Base-by-base conservation (phyloP, 345 rosid species). In the Cardiospermum halicacabum region DNA sequence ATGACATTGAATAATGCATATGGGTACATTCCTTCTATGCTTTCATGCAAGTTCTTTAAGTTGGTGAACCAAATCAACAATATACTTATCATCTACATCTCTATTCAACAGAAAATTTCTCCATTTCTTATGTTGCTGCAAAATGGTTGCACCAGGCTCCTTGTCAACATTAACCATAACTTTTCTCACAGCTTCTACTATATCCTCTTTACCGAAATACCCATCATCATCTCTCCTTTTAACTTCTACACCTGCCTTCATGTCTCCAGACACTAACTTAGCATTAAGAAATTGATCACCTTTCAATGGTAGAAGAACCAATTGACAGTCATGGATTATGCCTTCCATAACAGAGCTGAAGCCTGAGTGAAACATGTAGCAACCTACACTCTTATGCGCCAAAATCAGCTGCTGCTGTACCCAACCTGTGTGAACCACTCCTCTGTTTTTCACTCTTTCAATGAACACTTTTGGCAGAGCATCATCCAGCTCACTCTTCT, bases 211-310 rank as follows among this genome's bases (percentile, higher is more conserved):
- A 2, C 71, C 53, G 28, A 74, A 74, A 57, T 47, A 59, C 36
- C 76, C 78, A 61, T 69, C 74, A 7, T 78, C 78, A 0, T 68
- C 71, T 62, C 76, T 54, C 56, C 76, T 57, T 12, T 59, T 43
- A 13, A 78, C 71, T 30, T 71, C 78, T 26, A 71, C 71, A 2
- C 69, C 76, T 8, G 66, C 74, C 53, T 59, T 67, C 64, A 74
- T 5, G 40, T 78, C 78, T 3, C 27, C 59, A 0, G 72, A 63
- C 2, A 74, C 25, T n/a, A 74, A 67, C 64, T 61, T 78, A 19
- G 78, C 53, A 48, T 74, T 74, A 27, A 78, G 39, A 72, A 62
- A 65, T 37, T 78, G 82, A 32, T 78, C 82, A 16, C 72, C 74
- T 49, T 71, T 78, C 6, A 71, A 12, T 5, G 82, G 82, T 50